Evolutionary conservation across 1,284 basidiomycete genomes (phyloP).

Genomic region (Serendipita sp.): DNA sequence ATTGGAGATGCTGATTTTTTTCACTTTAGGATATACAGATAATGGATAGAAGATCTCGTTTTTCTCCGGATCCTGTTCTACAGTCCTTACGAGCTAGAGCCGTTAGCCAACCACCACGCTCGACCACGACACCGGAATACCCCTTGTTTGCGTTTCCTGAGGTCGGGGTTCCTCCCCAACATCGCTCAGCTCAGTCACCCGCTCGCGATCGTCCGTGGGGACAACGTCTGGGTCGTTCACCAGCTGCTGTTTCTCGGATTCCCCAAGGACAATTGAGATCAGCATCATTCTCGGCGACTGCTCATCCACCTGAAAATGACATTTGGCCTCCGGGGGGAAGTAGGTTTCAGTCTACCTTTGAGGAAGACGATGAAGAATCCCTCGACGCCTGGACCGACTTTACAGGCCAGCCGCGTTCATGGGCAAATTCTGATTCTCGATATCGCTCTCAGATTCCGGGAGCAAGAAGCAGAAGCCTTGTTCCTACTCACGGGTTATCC

Average conservation of each 20-base stretch:
- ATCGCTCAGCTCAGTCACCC: neutral
- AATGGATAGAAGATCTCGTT: constrained; percentile 4
- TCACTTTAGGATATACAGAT: neutral
- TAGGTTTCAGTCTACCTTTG: neutral
- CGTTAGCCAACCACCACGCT: neutral
- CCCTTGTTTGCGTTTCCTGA: constrained; percentile 1
- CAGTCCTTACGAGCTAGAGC: neutral
- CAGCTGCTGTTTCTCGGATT: constrained; percentile 1
- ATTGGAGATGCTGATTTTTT: no score
- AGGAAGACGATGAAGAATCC: constrained; percentile 6
- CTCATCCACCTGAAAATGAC: neutral
- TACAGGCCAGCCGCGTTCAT: constrained; percentile 3
- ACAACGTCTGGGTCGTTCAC: constrained; percentile 1
- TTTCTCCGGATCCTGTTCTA: constrained; percentile 2
- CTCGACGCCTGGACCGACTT: constrained; percentile 2
- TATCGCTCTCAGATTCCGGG: constrained; percentile 1
- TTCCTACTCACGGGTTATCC: neutral
- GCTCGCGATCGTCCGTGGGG: constrained; percentile 5
- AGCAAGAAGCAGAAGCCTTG: constrained; percentile 3
- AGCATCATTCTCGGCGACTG: constrained; percentile 2
- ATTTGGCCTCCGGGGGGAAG: neutral
- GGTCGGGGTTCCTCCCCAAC: neutral
- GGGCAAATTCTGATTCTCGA: constrained; percentile 2
- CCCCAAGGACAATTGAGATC: constrained; percentile 4
- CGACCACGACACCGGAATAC: neutral